Base-by-base conservation (phyloP, 2,329 filamentous ascomycete genomes). In the Blastomyces gilchristii region DNA sequence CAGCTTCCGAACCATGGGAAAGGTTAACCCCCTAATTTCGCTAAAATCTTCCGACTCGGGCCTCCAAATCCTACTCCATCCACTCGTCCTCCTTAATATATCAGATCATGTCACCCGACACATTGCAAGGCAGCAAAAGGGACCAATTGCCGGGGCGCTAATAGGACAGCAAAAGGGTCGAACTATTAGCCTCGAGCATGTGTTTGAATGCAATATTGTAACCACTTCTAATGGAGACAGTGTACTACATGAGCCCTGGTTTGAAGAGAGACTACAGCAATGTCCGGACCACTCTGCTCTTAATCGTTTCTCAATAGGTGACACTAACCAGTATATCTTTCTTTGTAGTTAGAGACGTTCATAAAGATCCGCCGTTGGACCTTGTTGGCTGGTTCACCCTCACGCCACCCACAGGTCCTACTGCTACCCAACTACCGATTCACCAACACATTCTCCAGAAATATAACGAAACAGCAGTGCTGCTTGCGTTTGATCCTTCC, bases 31-130 rank as follows among this genome's bases (percentile, higher is more conserved):
- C 61, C 81, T 90, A 65, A 73, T 91, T 57, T 89, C 87, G 6
- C 81, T 80, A 63, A 88, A 86, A 75, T 82, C 85, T 5, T 85
- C 85, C 52, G 90, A 94, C 75, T 87, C 87, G 25, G 85, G 86
- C 60, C 85, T 95, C 54, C 87, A 91, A 67, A 85, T 91, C 63
- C 86, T 91, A 69, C 85, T 99, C 22, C 94, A 99, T 72, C 94
- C 94, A 34, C 87, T 99, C 58, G 92, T 96, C 61, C 88, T 97
- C 68, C 89, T 99, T 77, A 95, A 89, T 67, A 94, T 99, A 71
- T 96, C 93, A 69, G 94, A 99, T 76, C 95, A 96, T 75, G 91
- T 97, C 74, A 96, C 93, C 64, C 86, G 94, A 65, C 92, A 96
- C 75, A 90, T 87, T 0, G 82, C 96, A 63, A 86, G 94, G 64